Base-by-base conservation (phyloP, 176 grass and related monocot species). In the Dactylis glomerata region DNA sequence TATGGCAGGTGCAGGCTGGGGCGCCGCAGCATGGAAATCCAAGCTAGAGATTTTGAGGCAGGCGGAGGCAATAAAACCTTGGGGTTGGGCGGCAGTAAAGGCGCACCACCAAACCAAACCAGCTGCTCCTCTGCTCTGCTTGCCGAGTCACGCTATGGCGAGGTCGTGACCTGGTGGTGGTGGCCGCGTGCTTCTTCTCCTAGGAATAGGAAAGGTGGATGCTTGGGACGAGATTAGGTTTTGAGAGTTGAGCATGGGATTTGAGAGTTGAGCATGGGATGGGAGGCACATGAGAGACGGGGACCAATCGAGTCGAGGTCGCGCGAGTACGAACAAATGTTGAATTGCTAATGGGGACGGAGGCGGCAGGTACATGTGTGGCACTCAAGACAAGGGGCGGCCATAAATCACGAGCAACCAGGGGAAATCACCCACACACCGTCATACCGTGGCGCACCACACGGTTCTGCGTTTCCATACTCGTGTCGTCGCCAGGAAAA, bases 31-130 rank as follows among this genome's bases (percentile, higher is more conserved):
- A 50, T 11, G 47, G 11, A 5, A 13, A 86, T 24, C 88, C 79
- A 36, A 54, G 88, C 41, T 16, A 58, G 49, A 12, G 54, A 84
- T 19, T 32, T 52, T 14, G 33, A 15, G 58, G 42, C 19, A 13
- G 59, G 49, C 74, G 62, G 79, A 31, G 67, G 47, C 47, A 74
- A 86, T 20, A 86, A 90, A 90, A 79, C 12, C 24, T 17, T 55
- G 73, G 44, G 72, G 64, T 44, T 77, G 63, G 87, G 68, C 67
- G 47, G 75, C 0, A 84, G 84, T 91, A 87, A 91, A 69, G 89
- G 70, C 89, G 59, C 58, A 2, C 76, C 85, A 91, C 80, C 89
- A 79, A 83, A 72, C 68, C 5, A 72, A 33, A 22, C 20, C 32
- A 67, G 64, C 64, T 37, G 42, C 64, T 6, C 37, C 20, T 57